Evolutionary conservation across 2,329 filamentous ascomycete species (phyloP), one percentile per base, ranked within the genome.

Genomic region (Diaporthe caulivora): DNA sequence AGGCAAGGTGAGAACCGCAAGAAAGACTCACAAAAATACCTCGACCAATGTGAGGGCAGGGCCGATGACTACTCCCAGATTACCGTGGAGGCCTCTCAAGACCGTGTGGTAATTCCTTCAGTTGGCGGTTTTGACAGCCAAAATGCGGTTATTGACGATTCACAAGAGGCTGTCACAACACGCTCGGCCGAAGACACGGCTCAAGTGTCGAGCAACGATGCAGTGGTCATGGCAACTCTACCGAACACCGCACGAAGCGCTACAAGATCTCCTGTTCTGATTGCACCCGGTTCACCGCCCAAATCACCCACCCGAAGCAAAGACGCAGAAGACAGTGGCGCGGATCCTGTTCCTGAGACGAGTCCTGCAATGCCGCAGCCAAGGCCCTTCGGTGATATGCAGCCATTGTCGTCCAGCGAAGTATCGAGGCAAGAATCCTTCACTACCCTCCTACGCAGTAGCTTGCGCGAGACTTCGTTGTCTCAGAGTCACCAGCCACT

Each of bases 321-420:
- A 24, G 21, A 31, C 7, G 17, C 18, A 31, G 49, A 21, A 49
- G 60, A 70, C 42, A 24, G 53, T 68, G 74, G 72, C 49, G 76
- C 72, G 47, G 79, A 79, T 18, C 74, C 77, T 6, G 78, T 81
- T 26, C 81, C 79, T 0, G 80, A 80, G 60, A 81, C 81, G 2
- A 82, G 81, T 40, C 81, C 80, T 10, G 64, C 73, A 10, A 75
- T 74, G 15, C 75, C 75, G 8, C 76, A 76, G n/a, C 53, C 57
- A 4, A 71, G 64, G 31, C 65, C 69, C 17, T 31, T 70, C 8
- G 64, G 64, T 10, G 47, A 58, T 18, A 54, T 54, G 49, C 24
- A 57, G 51, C 53, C 69, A 5, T 18, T 55, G 15, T 69, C 74
- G 21, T 67, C 54, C 5, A 71, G 49, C 10, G 47, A 67, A n/a